phyloP scores from a whole-genome alignment of 2,329 filamentous ascomycete genomes.

The Talaromyces sp. region DNA sequence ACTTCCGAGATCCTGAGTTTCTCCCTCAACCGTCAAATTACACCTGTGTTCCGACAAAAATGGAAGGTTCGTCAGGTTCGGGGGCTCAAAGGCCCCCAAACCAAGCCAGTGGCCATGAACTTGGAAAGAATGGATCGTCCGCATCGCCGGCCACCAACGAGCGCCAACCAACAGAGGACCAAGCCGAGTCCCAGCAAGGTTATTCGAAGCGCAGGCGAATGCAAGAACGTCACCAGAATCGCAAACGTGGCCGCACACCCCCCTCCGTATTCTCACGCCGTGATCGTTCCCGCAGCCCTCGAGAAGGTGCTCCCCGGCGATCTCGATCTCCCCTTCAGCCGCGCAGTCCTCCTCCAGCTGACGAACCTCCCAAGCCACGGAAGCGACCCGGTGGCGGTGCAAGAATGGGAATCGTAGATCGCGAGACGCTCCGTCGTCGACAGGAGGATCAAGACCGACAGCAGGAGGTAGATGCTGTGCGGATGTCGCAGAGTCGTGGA shows the following conservation, averaged over 20 bases:
- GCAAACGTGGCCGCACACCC: slow-evolving; percentile 39
- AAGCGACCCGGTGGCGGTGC: slow-evolving; percentile 52
- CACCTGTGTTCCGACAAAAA: background rate
- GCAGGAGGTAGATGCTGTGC: slow-evolving; percentile 41
- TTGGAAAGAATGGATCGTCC: background rate
- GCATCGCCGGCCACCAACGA: slow-evolving; percentile 27
- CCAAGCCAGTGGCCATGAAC: background rate
- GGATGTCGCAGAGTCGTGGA: slow-evolving; percentile 52
- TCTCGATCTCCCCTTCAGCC: slow-evolving; percentile 47
- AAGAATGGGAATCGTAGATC: slow-evolving; percentile 41
- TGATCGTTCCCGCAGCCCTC: slow-evolving; percentile 34
- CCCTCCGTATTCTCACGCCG: slow-evolving; percentile 46
- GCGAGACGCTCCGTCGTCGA: slow-evolving; percentile 43
- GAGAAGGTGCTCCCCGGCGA: slow-evolving; percentile 24
- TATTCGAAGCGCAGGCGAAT: slow-evolving; percentile 41
- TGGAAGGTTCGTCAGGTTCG: slow-evolving; percentile 10
- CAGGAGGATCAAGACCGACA: slow-evolving; percentile 50
- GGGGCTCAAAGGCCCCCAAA: slow-evolving; percentile 6
- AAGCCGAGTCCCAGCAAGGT: slow-evolving; percentile 26
- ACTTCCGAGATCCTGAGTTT: background rate
- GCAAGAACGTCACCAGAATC: slow-evolving; percentile 43
- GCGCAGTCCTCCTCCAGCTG: slow-evolving; percentile 43
- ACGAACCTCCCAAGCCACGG: slow-evolving; percentile 42
- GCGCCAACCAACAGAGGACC: slow-evolving; percentile 31
- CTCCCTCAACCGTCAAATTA: background rate